These are phyloP conservation scores for Beta macrorhiza DNA, from an alignment of 179 eudicot genomes.

Conservation along the genomic window DNA sequence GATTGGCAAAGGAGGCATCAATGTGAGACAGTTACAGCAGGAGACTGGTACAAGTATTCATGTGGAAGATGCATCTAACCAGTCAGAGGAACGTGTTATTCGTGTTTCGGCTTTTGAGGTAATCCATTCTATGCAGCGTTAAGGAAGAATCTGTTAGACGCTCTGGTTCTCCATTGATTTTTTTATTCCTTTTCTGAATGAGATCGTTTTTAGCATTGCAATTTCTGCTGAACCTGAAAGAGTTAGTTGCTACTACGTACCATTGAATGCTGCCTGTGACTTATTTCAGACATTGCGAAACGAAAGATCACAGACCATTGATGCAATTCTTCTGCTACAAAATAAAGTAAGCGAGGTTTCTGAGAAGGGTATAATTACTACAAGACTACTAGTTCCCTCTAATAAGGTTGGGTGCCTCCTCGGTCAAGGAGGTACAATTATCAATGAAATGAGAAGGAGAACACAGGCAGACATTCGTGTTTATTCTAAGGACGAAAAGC, in stretches of 20 bases:
- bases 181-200: neutral
- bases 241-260: neutral
- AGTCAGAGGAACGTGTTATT: conserved; percentile 68
- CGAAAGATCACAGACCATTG: conserved; percentile 73
- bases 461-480: conserved; percentile 83
- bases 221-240: neutral
- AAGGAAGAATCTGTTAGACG: neutral
- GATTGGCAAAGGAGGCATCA: conserved; percentile 78
- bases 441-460: conserved; percentile 88
- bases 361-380: conserved; percentile 66
- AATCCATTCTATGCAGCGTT: conserved; percentile 2
- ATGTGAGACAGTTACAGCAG: conserved; percentile 60
- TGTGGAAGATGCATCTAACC: conserved; percentile 57
- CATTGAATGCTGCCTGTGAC: conserved; percentile 23
- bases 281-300: conserved; percentile 51
- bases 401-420: conserved; percentile 87
- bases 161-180: neutral
- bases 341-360: conserved; percentile 63
- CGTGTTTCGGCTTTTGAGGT: conserved; percentile 83
- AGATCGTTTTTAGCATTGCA: neutral
- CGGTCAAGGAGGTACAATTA: conserved; percentile 88
- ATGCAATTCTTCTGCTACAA: conserved; percentile 80
- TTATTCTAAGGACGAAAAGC: conserved; percentile 74
- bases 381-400: conserved; percentile 75
- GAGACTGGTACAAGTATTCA: conserved; percentile 77